phyloP scores from a whole-genome alignment of 495 filamentous ascomycete species.

The Neurospora sp. region DNA sequence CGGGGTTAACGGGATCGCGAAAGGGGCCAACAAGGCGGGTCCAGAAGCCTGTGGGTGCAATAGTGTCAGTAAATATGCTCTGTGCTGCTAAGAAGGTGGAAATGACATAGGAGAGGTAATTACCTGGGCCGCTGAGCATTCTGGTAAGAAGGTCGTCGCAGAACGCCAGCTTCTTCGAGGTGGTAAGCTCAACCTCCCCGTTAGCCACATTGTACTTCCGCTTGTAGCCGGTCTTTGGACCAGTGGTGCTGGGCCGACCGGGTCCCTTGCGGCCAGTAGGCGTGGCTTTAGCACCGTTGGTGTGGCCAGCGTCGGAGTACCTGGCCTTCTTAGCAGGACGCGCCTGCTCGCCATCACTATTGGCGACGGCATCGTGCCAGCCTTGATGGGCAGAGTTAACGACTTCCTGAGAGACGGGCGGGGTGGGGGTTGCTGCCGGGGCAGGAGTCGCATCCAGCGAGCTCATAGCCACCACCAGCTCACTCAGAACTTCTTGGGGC shows the following conservation, averaged over 20 bases:
- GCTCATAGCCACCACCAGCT: constrained; percentile 48
- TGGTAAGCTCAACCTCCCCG: constrained; percentile 18
- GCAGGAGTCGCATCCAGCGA: constrained; percentile 27
- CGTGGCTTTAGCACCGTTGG: background rate
- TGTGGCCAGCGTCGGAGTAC: constrained; percentile 19
- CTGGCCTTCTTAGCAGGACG: constrained; percentile 27
- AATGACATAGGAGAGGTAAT: background rate
- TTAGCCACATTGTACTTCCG: constrained; percentile 16
- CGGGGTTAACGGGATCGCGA: constrained; percentile 35
- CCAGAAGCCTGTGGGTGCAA: constrained; percentile 38
- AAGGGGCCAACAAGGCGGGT: constrained; percentile 47
- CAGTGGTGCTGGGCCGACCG: constrained; percentile 1
- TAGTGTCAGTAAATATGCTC: background rate
- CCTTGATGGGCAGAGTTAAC: constrained; percentile 17
- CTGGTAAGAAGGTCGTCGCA: constrained; percentile 41
- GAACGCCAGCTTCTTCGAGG: constrained; percentile 38
- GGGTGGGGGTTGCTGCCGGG: background rate
- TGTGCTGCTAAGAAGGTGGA: background rate
- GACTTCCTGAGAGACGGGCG: background rate
- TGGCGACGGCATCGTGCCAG: constrained; percentile 26
- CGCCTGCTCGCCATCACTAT: constrained; percentile 15
- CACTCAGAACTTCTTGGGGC: constrained; percentile 44
- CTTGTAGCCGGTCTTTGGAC: constrained; percentile 11
- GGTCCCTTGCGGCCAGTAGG: constrained; percentile 9
- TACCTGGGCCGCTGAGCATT: constrained; percentile 45